A percentile compares a stretch with the other conserved stretches of the same genome.
phyloP scores from a whole-genome alignment of 768 basidiomycete species.

The Psilocybe cubensis region DNA sequence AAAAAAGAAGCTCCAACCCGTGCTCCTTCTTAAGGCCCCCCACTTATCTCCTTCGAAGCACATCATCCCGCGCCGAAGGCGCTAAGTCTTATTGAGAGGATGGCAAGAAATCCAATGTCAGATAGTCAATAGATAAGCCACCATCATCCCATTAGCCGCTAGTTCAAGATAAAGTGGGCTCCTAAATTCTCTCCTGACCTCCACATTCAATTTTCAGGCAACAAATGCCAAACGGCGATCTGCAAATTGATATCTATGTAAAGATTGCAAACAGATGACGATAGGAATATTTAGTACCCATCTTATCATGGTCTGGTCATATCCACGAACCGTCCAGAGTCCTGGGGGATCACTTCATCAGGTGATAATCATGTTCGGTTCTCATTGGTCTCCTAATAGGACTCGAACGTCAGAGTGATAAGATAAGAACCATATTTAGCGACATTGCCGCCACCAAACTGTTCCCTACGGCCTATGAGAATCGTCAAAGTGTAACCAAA shows the following conservation, averaged over 20 bases:
- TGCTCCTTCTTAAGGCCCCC: neutral
- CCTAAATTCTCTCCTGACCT: too few species aligned
- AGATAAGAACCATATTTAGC: neutral
- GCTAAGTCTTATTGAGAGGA: neutral
- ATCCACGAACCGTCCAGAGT: neutral
- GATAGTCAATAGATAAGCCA: neutral
- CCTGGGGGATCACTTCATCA: too few species aligned
- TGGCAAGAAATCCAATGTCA: neutral
- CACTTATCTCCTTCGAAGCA: slow-evolving; percentile 7
- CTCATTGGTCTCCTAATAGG: neutral
- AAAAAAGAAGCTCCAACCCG: slow-evolving; percentile 3
- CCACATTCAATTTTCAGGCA: too few species aligned
- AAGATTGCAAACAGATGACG: neutral
- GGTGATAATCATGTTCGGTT: neutral
- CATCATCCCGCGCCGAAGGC: slow-evolving; percentile 7
- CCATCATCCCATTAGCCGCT: too few species aligned
- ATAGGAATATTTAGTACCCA: neutral
- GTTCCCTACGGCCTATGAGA: neutral
- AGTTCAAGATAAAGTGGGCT: too few species aligned
- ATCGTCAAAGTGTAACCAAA: neutral
- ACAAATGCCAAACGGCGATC: neutral
- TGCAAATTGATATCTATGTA: neutral
- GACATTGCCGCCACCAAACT: neutral
- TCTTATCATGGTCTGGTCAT: neutral
- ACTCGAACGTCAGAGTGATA: neutral